phyloP scores from a whole-genome alignment of 352 stramenopile species.

The Halophytophthora polymorphica region DNA sequence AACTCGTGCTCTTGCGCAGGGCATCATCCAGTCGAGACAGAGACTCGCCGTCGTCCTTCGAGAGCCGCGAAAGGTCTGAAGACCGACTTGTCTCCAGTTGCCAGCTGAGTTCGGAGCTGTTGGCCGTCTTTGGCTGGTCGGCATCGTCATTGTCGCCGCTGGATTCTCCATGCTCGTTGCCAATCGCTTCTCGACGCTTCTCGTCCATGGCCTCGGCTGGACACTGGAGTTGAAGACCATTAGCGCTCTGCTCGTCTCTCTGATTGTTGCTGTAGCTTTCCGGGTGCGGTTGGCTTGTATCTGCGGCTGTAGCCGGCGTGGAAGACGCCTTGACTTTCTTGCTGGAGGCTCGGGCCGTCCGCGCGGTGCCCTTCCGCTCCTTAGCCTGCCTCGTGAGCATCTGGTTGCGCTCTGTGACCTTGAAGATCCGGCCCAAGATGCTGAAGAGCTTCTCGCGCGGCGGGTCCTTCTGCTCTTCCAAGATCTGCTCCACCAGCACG shows the following conservation, averaged over 20 bases:
- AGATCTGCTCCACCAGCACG: slow-evolving; percentile 35
- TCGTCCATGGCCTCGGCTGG: no score
- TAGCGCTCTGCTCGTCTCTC: neutral
- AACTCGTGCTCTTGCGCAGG: slow-evolving; percentile 22
- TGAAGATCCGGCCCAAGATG: slow-evolving; percentile 72
- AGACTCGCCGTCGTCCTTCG: neutral
- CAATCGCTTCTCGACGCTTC: no score
- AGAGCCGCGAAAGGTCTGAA: slow-evolving; percentile 6
- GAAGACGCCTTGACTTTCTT: neutral
- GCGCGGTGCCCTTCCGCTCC: slow-evolving; percentile 13
- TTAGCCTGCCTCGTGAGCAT: slow-evolving; percentile 17
- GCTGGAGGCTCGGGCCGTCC: slow-evolving; percentile 2
- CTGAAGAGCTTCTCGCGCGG: slow-evolving; percentile 70
- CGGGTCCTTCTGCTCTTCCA: slow-evolving; percentile 65
- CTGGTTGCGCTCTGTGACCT: slow-evolving; percentile 67
- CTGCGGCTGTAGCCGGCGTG: slow-evolving; percentile 3
- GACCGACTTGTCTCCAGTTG: slow-evolving; percentile 16
- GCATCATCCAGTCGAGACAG: slow-evolving; percentile 4
- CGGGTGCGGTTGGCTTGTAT: slow-evolving; percentile 2
- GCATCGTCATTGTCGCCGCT: neutral
- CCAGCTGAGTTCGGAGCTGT: slow-evolving; percentile 1
- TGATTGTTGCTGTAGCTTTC: neutral
- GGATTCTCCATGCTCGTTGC: no score
- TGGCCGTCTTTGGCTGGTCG: slow-evolving; percentile 6
- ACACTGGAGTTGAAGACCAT: no score